These are phyloP conservation scores for Aspergillus quadricinctus DNA, from an alignment of 2,329 filamentous ascomycete species.

Conservation along the genomic window DNA sequence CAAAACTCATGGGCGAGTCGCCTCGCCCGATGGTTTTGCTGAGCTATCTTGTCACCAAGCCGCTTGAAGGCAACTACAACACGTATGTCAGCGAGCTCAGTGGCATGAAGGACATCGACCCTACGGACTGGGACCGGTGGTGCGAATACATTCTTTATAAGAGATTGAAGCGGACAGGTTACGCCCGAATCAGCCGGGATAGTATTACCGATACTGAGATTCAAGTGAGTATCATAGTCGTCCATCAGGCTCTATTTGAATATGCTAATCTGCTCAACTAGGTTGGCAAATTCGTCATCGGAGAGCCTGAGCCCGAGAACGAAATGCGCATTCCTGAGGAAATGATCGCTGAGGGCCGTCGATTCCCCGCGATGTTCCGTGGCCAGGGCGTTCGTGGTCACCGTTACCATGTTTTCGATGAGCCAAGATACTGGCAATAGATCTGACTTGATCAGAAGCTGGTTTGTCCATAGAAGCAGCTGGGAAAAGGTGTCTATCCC, in stretches of 20 bases:
- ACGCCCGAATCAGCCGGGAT: conserved; percentile 80
- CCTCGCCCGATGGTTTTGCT: conserved; percentile 78
- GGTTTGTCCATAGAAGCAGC: background rate
- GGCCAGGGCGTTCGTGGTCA: conserved; percentile 86
- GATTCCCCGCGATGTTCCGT: conserved; percentile 80
- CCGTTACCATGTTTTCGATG: conserved; percentile 90
- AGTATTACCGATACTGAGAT: conserved; percentile 97
- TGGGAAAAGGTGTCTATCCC: background rate
- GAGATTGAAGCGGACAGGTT: conserved; percentile 76
- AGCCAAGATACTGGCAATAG: conserved; percentile 66
- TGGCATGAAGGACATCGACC: conserved; percentile 94
- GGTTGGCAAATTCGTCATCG: conserved; percentile 88
- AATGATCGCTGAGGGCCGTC: conserved; percentile 69
- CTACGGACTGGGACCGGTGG: conserved; percentile 92
- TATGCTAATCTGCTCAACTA: conserved; percentile 22
- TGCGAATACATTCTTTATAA: conserved; percentile 99
- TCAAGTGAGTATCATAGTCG: conserved; percentile 55
- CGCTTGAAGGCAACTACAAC: conserved; percentile 91
- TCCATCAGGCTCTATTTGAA: background rate
- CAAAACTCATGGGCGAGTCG: conserved; percentile 80
- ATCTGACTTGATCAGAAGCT: background rate
- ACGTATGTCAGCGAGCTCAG: conserved; percentile 82
- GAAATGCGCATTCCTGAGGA: conserved; percentile 66
- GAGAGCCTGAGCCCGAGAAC: conserved; percentile 59
- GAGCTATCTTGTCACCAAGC: conserved; percentile 88